Evolutionary conservation across 495 filamentous ascomycete genomes (phyloP).

Genomic region (Penicillium simplicissimum): DNA sequence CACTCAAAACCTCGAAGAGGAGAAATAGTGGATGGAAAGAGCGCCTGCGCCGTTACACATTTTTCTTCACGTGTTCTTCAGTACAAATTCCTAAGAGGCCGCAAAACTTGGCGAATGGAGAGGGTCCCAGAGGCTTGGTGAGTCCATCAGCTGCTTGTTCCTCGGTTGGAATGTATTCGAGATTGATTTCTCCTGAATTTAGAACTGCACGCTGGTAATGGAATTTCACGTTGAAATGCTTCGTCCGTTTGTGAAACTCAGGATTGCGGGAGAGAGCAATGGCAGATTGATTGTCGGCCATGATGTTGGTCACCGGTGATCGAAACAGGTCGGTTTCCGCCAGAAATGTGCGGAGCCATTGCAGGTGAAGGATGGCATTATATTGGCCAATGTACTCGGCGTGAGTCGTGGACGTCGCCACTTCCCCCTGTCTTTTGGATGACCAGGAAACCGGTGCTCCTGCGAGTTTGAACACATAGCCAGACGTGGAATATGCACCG

Average conservation of each 20-base stretch:
- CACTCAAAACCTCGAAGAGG: too few relatives aligned
- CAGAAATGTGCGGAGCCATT: constrained; percentile 19
- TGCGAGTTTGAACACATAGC: constrained; percentile 17
- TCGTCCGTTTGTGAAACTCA: constrained; percentile 24
- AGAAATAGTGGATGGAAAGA: too few relatives aligned
- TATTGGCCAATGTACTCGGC: too few relatives aligned
- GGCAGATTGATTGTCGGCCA: constrained; percentile 21
- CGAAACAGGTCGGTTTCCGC: constrained; percentile 14
- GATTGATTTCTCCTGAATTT: constrained; percentile 15
- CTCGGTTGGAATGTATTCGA: constrained; percentile 21
- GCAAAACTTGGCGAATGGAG: constrained; percentile 2
- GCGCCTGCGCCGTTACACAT: not conserved
- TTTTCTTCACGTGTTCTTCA: too few relatives aligned
- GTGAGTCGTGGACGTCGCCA: constrained; percentile 21
- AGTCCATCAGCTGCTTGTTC: constrained; percentile 21
- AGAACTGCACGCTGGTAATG: constrained; percentile 21
- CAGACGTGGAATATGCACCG: constrained; percentile 12
- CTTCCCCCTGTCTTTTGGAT: constrained; percentile 21
- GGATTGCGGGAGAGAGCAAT: too few relatives aligned
- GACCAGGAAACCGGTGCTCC: constrained; percentile 17
- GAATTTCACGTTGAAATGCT: constrained; percentile 25
- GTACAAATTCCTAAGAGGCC: not conserved
- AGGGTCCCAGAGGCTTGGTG: constrained; percentile 20
- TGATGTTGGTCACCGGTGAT: constrained; percentile 20
- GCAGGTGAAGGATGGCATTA: constrained; percentile 19